Evolutionary conservation across 495 filamentous ascomycete genomes (phyloP).

Genomic region (Lindgomyces ingoldianus): DNA sequence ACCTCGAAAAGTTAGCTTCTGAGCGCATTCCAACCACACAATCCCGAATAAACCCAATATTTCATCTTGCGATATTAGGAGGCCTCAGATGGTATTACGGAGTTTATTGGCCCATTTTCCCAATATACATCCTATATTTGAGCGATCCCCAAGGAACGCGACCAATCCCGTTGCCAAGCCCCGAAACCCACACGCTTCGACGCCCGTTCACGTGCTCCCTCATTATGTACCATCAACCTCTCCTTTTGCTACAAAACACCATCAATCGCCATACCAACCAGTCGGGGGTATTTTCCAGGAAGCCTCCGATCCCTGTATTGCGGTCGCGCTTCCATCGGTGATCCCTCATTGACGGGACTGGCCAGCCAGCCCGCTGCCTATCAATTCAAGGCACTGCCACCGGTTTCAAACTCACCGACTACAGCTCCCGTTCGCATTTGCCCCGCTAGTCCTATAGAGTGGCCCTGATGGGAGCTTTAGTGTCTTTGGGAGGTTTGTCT

Average conservation of each 20-base stretch:
- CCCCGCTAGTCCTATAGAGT: background rate
- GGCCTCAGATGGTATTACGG: too few species aligned
- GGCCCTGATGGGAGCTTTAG: background rate
- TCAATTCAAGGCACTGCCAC: conserved; percentile 25
- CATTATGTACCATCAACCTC: background rate
- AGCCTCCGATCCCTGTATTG: background rate
- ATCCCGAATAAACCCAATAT: too few species aligned
- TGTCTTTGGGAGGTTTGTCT: conserved; percentile 1
- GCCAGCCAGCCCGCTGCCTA: conserved; percentile 19
- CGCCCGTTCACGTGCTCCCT: background rate
- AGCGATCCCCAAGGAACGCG: too few species aligned
- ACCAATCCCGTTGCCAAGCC: too few species aligned
- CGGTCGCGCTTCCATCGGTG: conserved; percentile 10
- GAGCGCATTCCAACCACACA: too few species aligned
- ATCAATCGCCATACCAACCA: conserved; percentile 13
- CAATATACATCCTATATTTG: too few species aligned
- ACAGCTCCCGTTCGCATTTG: conserved; percentile 2
- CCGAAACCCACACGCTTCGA: too few species aligned
- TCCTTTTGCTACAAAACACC: background rate
- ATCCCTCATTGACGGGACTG: conserved; percentile 23
- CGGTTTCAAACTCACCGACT: conserved; percentile 31
- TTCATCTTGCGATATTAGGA: too few species aligned
- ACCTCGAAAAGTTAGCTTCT: too few species aligned
- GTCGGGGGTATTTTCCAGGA: background rate
- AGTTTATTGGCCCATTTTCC: too few species aligned